Conservation (phyloP, 306 rosid genomes). For the Casuarina cunninghamiana region DNA sequence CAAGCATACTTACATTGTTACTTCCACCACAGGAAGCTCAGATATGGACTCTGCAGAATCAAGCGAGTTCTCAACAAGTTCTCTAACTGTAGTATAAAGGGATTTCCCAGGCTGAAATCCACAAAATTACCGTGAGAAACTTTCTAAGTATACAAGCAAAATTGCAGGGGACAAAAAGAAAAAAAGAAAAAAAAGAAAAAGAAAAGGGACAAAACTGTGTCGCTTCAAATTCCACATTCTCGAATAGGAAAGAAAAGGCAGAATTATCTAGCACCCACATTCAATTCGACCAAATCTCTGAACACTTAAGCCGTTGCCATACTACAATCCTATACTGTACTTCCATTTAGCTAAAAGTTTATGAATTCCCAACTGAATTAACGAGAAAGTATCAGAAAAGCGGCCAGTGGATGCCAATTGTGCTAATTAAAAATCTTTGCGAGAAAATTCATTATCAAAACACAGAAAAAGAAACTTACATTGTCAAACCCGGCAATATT, state of each 20-base stretch:
- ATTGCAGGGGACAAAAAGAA: not conserved
- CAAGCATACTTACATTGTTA: constrained; percentile 61
- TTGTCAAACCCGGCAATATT: constrained; percentile 96
- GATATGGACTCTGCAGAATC: constrained; percentile 93
- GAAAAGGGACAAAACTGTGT: not conserved
- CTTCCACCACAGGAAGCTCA: constrained; percentile 88
- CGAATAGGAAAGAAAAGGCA: not conserved
- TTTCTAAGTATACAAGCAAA: not conserved
- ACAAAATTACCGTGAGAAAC: constrained; percentile 16
- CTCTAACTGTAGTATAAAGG: constrained; percentile 91
- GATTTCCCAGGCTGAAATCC: constrained; percentile 85
- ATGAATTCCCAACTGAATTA: not conserved
- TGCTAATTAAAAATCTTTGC: too few species aligned
- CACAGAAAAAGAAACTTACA: constrained; percentile 35
- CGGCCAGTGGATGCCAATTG: too few species aligned
- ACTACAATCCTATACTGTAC: not conserved
- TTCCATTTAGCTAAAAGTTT: not conserved
- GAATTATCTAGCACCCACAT: not conserved
- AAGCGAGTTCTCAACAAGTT: constrained; percentile 84
- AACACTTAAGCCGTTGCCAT: not conserved
- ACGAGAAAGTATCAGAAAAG: not conserved
- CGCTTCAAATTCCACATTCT: not conserved
- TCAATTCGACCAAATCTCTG: not conserved
- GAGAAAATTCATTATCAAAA: not conserved
- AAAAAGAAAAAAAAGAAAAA: not conserved